Evolutionary conservation across 495 filamentous ascomycete genomes (phyloP), one percentile per base, ranked within the genome.

Genomic region (Polyplosphaeria fusca): DNA sequence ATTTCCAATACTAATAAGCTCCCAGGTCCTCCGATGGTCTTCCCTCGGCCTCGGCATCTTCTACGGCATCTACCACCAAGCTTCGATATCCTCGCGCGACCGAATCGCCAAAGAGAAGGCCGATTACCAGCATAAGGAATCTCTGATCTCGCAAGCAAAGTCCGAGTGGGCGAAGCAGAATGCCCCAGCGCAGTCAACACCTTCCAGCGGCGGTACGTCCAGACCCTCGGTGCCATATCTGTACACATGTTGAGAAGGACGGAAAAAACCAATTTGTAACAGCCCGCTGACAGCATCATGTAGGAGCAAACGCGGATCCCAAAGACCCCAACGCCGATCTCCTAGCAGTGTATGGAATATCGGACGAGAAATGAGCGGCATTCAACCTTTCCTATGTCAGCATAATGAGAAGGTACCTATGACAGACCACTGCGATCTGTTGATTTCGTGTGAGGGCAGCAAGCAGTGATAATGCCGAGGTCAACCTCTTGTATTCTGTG

Each of bases 41-140:
- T 91, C 91, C 68, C 86, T 97, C 59, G 85, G 82, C 64, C 73
- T 86, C 66, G 93, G 93, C 73, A 74, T 95, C 67, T 80, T 94
- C 71, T 97, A 97, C 77, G 93, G 93, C 71, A 76, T 95, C 72
- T 87, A 83, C 70, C 90, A 95, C 78, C 94, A 99, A 76, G 79
- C 82, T 47, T 78, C 79, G 38, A 79, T 97, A 68, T 83, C 74
- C 57, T 68, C 87, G 25, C 63, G 78, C 60, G 79, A 87, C 59
- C 86, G 86, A 73, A 71, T 79, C 57, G 76, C 79, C 39, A 78
- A 83, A 43, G 77, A 82, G 56, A 75, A 95, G 66, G 79, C 80
- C 61, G 89, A 95, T 70, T 96, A 88, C 65, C 74, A 90, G 63
- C 87, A 88, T 70, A 91, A 96, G 79, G 82, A 88, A 72, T 78